These are phyloP conservation scores for Lomentospora prolificans DNA, from an alignment of 2,329 filamentous ascomycete genomes.

Conservation along the genomic window DNA sequence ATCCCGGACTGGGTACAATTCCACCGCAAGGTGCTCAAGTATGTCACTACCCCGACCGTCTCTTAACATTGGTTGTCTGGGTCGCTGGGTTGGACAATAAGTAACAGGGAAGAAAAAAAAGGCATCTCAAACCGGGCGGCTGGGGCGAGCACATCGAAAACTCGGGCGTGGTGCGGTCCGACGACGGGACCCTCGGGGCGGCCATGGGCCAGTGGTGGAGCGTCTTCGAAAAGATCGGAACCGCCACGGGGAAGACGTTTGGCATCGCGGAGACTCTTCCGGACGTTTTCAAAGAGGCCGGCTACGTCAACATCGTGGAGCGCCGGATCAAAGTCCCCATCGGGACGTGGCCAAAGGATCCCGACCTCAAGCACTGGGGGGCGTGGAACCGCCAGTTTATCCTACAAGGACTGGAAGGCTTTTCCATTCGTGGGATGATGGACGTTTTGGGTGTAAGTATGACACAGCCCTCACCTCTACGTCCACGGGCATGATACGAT, in stretches of 20 bases:
- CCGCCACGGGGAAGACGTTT: conserved; percentile 16
- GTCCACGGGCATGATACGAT: not conserved
- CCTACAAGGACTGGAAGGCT: conserved; percentile 17
- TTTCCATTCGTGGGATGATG: conserved; percentile 15
- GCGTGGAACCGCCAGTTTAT: conserved; percentile 18
- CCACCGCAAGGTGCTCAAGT: conserved; percentile 34
- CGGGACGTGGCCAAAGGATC: conserved; percentile 21
- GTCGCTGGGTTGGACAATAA: too few relatives aligned
- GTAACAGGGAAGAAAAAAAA: too few relatives aligned
- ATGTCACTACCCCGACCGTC: conserved; percentile 16
- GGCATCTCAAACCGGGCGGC: conserved; percentile 17
- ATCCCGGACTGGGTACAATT: conserved; percentile 43
- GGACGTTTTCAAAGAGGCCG: conserved; percentile 12
- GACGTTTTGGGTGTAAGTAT: conserved; percentile 12
- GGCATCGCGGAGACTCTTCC: conserved; percentile 9
- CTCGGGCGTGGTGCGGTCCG: conserved; percentile 10
- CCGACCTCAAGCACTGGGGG: conserved; percentile 18
- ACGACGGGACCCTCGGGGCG: conserved; percentile 18
- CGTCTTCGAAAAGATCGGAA: conserved; percentile 11
- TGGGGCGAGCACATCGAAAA: conserved; percentile 16
- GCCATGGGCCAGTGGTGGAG: conserved; percentile 14
- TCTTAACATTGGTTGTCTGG: too few relatives aligned
- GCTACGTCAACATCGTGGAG: conserved; percentile 9
- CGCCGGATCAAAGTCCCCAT: conserved; percentile 10
- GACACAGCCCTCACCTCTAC: not conserved